Percentiles rank a stretch among this genome's conserved stretches.
phyloP scores from a whole-genome alignment of 441 rosid genomes.

The Hypseocharis bilobata region DNA sequence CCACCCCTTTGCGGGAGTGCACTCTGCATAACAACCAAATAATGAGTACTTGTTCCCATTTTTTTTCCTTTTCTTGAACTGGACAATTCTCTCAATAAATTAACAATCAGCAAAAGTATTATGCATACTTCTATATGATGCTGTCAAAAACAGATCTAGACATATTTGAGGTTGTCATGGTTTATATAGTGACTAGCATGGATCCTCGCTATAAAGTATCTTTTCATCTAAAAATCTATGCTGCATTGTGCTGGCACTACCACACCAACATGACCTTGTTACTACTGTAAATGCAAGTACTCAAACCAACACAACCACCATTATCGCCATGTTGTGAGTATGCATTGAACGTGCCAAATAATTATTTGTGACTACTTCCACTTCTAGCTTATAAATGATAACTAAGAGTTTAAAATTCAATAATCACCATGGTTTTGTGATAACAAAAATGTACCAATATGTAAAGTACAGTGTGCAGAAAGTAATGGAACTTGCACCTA shows the following conservation, averaged over 20 bases:
- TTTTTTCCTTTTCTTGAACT: background rate
- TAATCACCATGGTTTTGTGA: too few relatives aligned
- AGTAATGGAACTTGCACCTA: too few relatives aligned
- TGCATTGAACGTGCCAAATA: too few relatives aligned
- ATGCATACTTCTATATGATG: background rate
- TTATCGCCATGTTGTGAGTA: too few relatives aligned
- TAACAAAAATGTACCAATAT: too few relatives aligned
- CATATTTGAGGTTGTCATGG: background rate
- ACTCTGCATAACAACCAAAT: conserved; percentile 43
- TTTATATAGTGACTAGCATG: background rate
- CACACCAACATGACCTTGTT: background rate
- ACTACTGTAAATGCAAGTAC: background rate
- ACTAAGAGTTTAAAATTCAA: too few relatives aligned
- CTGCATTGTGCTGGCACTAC: background rate
- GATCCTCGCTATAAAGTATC: background rate
- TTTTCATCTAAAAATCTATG: background rate
- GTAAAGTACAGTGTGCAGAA: background rate
- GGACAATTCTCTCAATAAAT: conserved; percentile 6
- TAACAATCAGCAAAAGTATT: background rate
- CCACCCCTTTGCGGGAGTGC: conserved; percentile 84
- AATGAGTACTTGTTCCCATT: conserved; percentile 2
- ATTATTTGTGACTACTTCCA: too few relatives aligned
- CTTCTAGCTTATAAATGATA: too few relatives aligned
- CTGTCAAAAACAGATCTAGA: background rate
- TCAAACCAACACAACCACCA: background rate